phyloP scores from a whole-genome alignment of 2,329 filamentous ascomycete species.

The Hypoxylon sp. region DNA sequence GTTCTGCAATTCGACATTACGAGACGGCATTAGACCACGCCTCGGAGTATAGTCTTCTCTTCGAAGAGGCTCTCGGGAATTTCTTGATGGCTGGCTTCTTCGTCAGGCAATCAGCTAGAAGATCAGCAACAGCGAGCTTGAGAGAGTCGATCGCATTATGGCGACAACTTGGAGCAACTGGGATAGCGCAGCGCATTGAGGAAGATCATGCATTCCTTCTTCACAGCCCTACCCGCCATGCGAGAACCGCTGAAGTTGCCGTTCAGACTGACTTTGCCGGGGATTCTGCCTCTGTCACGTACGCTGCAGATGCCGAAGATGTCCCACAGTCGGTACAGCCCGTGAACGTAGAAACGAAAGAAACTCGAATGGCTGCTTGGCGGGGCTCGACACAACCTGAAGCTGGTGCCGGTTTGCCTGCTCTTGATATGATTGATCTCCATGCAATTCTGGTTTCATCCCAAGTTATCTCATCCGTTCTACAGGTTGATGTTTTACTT shows the following conservation, averaged over 20 bases:
- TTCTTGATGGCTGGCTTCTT: conserved; percentile 82
- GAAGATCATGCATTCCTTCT: conserved; percentile 78
- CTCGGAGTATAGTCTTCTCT: conserved; percentile 74
- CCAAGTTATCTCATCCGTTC: conserved; percentile 83
- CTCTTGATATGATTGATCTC: conserved; percentile 86
- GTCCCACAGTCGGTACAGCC: conserved; percentile 61
- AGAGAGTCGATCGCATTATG: conserved; percentile 78
- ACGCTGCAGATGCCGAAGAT: conserved; percentile 63
- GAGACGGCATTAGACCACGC: conserved; percentile 81
- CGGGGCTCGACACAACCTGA: conserved; percentile 72
- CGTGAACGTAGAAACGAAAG: conserved; percentile 65
- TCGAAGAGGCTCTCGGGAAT: conserved; percentile 81
- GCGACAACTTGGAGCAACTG: conserved; percentile 77
- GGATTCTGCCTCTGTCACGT: conserved; percentile 68
- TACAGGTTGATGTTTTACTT: conserved; percentile 81
- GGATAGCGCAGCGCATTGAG: conserved; percentile 77
- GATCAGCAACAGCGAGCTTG: conserved; percentile 78
- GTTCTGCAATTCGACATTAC: conserved; percentile 73
- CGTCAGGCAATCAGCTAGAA: conserved; percentile 73
- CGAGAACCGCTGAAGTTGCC: conserved; percentile 72
- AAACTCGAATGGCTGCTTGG: conserved; percentile 75
- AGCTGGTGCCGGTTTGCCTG: conserved; percentile 75
- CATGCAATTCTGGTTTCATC: conserved; percentile 84
- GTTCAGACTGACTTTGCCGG: conserved; percentile 80
- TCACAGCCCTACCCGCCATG: conserved; percentile 71